phyloP scores from a whole-genome alignment of 805 yeast genomes.

The Teunomyces gatunensis region DNA sequence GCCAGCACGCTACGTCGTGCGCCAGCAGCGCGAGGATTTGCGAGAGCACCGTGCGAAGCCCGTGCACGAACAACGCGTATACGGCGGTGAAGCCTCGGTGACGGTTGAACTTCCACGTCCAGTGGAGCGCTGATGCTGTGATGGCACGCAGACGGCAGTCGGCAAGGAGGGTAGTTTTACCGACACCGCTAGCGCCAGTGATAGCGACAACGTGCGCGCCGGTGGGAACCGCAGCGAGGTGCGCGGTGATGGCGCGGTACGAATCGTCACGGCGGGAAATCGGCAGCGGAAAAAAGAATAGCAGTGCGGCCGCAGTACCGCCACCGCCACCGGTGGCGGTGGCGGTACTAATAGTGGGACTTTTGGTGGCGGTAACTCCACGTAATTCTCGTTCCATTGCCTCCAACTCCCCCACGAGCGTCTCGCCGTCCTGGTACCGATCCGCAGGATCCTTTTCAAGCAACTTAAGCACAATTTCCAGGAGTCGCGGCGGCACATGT shows the following conservation, averaged over 20 bases:
- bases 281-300: no score
- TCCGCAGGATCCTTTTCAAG: slow-evolving; percentile 39
- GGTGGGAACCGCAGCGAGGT: neutral
- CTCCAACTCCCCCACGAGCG: slow-evolving; percentile 36
- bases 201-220: slow-evolving; percentile 17
- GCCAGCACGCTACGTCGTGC: slow-evolving; percentile 36
- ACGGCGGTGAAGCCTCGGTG: slow-evolving; percentile 28
- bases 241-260: neutral
- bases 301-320: no score
- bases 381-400: slow-evolving; percentile 18
- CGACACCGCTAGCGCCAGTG: slow-evolving; percentile 44
- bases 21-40: slow-evolving; percentile 42
- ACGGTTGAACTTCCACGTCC: slow-evolving; percentile 31
- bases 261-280: no score
- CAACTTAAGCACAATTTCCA: slow-evolving; percentile 40
- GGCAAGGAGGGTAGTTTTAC: slow-evolving; percentile 42
- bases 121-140: slow-evolving; percentile 26
- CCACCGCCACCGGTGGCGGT: no score
- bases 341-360: no score
- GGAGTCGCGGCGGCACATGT: slow-evolving; percentile 30
- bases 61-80: slow-evolving; percentile 35
- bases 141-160: slow-evolving; percentile 36
- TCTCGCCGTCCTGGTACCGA: slow-evolving; percentile 35
- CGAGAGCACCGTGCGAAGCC: slow-evolving; percentile 35
- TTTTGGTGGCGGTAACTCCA: neutral